phyloP scores from a whole-genome alignment of 176 grass and related monocot genomes.

The Hyparrhenia diplandra region DNA sequence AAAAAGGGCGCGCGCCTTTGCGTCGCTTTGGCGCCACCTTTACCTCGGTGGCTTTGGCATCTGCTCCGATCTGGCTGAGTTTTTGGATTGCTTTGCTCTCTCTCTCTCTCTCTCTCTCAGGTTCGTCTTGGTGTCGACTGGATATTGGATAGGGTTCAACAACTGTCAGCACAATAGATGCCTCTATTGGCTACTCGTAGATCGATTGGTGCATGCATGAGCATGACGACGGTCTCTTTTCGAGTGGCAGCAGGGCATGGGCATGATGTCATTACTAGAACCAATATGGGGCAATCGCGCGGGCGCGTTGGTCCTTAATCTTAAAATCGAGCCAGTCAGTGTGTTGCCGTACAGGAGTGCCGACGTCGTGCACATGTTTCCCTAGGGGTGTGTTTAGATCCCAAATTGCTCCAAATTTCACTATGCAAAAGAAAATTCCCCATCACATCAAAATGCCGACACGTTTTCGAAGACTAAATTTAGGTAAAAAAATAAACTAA shows the following conservation, averaged over 20 bases:
- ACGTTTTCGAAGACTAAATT: too few relatives aligned
- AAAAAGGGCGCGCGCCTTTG: conserved; percentile 24
- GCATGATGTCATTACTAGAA: conserved; percentile 1
- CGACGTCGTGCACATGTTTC: conserved; percentile 17
- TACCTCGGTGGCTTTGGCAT: neutral
- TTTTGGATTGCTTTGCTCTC: too few relatives aligned
- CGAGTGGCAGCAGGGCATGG: neutral
- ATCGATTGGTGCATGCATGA: neutral
- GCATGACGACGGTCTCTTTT: neutral
- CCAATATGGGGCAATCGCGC: too few relatives aligned
- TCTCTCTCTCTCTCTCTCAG: too few relatives aligned
- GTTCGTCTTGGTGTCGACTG: neutral
- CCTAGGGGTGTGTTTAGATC: too few relatives aligned
- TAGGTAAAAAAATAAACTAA: too few relatives aligned
- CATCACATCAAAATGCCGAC: too few relatives aligned
- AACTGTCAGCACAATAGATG: neutral
- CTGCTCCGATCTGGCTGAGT: neutral
- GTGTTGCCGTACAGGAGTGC: neutral
- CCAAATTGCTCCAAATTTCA: too few relatives aligned
- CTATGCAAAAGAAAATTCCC: too few relatives aligned
- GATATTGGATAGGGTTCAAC: neutral
- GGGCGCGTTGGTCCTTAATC: neutral
- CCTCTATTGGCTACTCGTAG: neutral
- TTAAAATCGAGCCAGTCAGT: neutral
- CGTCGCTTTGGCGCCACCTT: conserved; percentile 29